Evolutionary conservation across 768 basidiomycete genomes (phyloP).

Genomic region (Lactarius deliciosus): DNA sequence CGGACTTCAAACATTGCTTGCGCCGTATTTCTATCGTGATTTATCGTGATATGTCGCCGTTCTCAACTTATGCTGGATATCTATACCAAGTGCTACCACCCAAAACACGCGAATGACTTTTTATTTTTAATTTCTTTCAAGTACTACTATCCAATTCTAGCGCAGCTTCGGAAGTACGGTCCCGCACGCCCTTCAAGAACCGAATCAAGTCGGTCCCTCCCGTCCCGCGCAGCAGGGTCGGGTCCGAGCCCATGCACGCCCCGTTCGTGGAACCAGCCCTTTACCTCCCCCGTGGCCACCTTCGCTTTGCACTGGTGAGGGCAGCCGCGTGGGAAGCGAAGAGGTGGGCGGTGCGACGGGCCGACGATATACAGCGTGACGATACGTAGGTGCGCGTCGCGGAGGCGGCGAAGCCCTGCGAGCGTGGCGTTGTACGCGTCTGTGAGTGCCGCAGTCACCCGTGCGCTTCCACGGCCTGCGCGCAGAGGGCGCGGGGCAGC

Average conservation of each 20-base stretch:
- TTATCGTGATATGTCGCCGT: too few species aligned
- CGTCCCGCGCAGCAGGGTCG: constrained; percentile 45
- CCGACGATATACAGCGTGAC: constrained; percentile 56
- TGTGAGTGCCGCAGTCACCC: constrained; percentile 31
- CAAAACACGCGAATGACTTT: too few species aligned
- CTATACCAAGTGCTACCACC: too few species aligned
- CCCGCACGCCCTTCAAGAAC: constrained; percentile 57
- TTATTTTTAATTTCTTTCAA: background rate
- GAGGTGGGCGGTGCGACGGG: constrained; percentile 40
- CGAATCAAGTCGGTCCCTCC: constrained; percentile 57
- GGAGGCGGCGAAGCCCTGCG: constrained; percentile 50
- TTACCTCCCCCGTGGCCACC: constrained; percentile 3
- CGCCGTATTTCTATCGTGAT: too few species aligned
- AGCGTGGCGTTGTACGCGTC: constrained; percentile 53
- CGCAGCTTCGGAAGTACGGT: constrained; percentile 44
- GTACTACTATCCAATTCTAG: constrained; percentile 25
- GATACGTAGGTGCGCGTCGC: constrained; percentile 59
- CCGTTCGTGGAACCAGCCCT: background rate
- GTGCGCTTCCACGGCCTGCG: constrained; percentile 38
- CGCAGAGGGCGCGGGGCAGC: constrained; percentile 49
- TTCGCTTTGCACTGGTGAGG: background rate
- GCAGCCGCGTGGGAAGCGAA: background rate
- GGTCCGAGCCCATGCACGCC: background rate
- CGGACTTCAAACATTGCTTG: too few species aligned
- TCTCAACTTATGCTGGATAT: too few species aligned